phyloP scores from a whole-genome alignment of 2,329 filamentous ascomycete species.

The Tolypocladium album region DNA sequence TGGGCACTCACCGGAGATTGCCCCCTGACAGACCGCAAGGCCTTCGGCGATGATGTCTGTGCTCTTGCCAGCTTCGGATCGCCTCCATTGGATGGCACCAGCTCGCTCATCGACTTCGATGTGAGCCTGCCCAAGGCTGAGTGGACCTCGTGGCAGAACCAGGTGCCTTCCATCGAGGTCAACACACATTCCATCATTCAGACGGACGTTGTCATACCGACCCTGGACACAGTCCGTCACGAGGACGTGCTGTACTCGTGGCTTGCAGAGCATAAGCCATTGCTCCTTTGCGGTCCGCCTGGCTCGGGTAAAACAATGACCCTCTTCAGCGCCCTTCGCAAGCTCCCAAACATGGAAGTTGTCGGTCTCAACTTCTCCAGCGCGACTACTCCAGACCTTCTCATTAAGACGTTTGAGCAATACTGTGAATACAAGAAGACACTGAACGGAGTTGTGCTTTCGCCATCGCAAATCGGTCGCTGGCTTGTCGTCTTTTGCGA shows the following conservation, averaged over 20 bases:
- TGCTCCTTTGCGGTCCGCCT: constrained; percentile 91
- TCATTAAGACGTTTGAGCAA: constrained; percentile 99
- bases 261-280: constrained; percentile 96
- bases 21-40: constrained; percentile 74
- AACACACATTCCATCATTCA: constrained; percentile 98
- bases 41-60: constrained; percentile 76
- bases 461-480: constrained; percentile 88
- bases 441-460: constrained; percentile 87
- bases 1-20: constrained; percentile 97
- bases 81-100: constrained; percentile 64
- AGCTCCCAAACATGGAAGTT: constrained; percentile 97
- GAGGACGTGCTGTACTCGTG: constrained; percentile 99
- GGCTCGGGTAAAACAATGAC: constrained; percentile 99
- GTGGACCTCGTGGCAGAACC: constrained; percentile 88
- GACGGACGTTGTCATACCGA: constrained; percentile 97
- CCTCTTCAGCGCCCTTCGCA: constrained; percentile 90
- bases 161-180: constrained; percentile 89
- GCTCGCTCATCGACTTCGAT: constrained; percentile 92
- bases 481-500: constrained; percentile 99
- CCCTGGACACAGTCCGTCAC: constrained; percentile 90
- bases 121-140: constrained; percentile 77
- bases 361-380: constrained; percentile 99
- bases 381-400: constrained; percentile 90
- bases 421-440: constrained; percentile 99
- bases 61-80: constrained; percentile 78